Evolutionary conservation across 495 filamentous ascomycete species (phyloP), one percentile per base, ranked within the genome.

Genomic region (Lichina pygmaea): DNA sequence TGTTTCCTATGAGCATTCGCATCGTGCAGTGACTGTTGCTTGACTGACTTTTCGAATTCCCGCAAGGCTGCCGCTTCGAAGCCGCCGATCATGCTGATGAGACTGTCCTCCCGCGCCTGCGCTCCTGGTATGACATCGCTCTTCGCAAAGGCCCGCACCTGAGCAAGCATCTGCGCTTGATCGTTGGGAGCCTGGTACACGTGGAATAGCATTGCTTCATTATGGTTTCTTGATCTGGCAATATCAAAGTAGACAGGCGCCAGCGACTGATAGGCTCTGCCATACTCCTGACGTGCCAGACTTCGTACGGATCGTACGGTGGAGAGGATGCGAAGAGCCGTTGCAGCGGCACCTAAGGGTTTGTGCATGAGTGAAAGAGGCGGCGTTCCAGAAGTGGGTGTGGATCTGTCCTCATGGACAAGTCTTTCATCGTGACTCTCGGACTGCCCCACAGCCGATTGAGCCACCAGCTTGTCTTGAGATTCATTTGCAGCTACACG

Each of bases 41-140:
- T 9, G 41, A 48, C 52, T 38, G 79, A 47, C 41, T 62, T 78
- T 56, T 92, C 81, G 53, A 95, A 95, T 58, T 95, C 86, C 44
- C 78, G 70, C 44, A 92, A 60, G 7, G 86, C 86, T 4, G 85
- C 82, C 46, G 76, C 85, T 59, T 95, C 86, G 52, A 99, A 95
- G 51, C 86, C 78, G 30, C 68, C 68, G 40, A 78, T 66, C 64
- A 89, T 81, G n/a, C 61, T 62, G 15, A 73, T 66, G 31, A 99
- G 59, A 51, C 75, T 76, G 45, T 74, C 71, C 48, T 77, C 66
- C 15, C 89, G 62, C 49, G 73, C 63, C 46, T 62, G 56, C 70
- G 77, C 89, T 6, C 80, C 86, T 45, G 76, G 59, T 7, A 81
- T 65, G 55, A 70, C 75, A 55, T 95, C 91, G 52, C 78, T 82